Percentiles rank a stretch among this genome's conserved stretches.
These are phyloP conservation scores for Bifiguratus adelaidae DNA, from an alignment of 192 early-diverging fungal genomes.

Conservation along the genomic window DNA sequence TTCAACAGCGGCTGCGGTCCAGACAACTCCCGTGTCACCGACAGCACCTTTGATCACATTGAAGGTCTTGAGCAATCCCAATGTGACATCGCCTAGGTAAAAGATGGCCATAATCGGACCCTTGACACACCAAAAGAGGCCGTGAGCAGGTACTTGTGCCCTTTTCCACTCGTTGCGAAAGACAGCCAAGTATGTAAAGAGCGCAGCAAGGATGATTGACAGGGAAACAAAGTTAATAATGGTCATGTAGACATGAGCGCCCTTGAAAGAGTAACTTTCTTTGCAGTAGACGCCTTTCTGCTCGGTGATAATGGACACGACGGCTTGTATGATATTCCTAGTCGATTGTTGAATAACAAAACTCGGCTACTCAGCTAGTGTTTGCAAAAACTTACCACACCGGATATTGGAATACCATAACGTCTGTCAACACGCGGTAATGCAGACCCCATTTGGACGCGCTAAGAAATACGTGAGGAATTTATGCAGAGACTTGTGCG, in stretches of 20 bases:
- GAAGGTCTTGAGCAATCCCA: constrained; percentile 1
- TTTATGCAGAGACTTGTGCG: too few relatives aligned
- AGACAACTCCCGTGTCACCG: constrained; percentile 4
- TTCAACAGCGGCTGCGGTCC: constrained; percentile 11
- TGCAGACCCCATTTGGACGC: constrained; percentile 23
- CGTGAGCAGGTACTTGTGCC: constrained; percentile 11
- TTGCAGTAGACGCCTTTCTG: constrained; percentile 20
- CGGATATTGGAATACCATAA: constrained; percentile 20
- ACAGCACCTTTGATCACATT: constrained; percentile 14
- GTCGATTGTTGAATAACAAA: too few relatives aligned
- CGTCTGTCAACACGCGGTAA: constrained; percentile 21
- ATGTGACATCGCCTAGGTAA: constrained; percentile 12
- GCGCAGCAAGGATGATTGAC: constrained; percentile 16
- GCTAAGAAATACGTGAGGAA: too few relatives aligned
- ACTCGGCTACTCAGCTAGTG: too few relatives aligned
- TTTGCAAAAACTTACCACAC: constrained; percentile 15
- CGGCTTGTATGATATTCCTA: constrained; percentile 12
- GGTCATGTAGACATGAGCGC: constrained; percentile 18
- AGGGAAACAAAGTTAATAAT: constrained; percentile 20
- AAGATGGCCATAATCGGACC: constrained; percentile 18
- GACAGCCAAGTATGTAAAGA: constrained; percentile 21
- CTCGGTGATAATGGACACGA: constrained; percentile 19
- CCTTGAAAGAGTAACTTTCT: constrained; percentile 14
- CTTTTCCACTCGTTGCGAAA: constrained; percentile 11
- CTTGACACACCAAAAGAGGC: constrained; percentile 27